Percentiles rank a stretch among this genome's conserved stretches.
phyloP scores from a whole-genome alignment of 495 filamentous ascomycete species.

The Penicillium flavigenum region DNA sequence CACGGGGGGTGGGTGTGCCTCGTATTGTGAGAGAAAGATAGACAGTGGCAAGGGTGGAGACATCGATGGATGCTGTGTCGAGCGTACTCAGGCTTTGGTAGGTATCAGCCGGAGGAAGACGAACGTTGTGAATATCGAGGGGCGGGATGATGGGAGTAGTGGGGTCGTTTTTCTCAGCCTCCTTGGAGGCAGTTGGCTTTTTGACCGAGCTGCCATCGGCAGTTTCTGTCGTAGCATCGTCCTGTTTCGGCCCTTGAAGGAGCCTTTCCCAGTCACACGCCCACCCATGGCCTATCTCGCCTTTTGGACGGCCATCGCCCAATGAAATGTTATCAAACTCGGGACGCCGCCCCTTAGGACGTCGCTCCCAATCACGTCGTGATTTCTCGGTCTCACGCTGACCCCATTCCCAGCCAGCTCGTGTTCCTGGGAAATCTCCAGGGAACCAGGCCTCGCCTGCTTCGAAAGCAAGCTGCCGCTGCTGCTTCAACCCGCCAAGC shows the following conservation, averaged over 20 bases:
- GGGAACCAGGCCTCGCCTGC: slow-evolving; percentile 81
- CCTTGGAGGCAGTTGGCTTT: slow-evolving; percentile 17
- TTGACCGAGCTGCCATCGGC: slow-evolving; percentile 9
- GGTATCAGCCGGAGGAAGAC: slow-evolving; percentile 24
- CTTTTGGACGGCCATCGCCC: slow-evolving; percentile 65
- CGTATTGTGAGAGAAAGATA: slow-evolving; percentile 57
- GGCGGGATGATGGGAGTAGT: slow-evolving; percentile 20
- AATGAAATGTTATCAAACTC: slow-evolving; percentile 77
- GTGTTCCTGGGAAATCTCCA: slow-evolving; percentile 79
- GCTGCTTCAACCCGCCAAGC: slow-evolving; percentile 80
- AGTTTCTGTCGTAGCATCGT: slow-evolving; percentile 6
- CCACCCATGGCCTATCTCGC: slow-evolving; percentile 82
- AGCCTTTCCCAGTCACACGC: slow-evolving; percentile 84
- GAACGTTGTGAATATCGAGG: slow-evolving; percentile 35
- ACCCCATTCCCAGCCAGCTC: slow-evolving; percentile 78
- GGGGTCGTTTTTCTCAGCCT: slow-evolving; percentile 1
- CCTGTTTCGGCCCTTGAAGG: slow-evolving; percentile 31
- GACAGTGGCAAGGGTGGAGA: slow-evolving; percentile 53
- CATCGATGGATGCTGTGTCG: slow-evolving; percentile 22
- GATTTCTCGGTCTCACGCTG: slow-evolving; percentile 59
- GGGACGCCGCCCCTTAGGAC: slow-evolving; percentile 77
- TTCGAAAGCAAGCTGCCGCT: slow-evolving; percentile 80
- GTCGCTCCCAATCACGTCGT: slow-evolving; percentile 68
- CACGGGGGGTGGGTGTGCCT: slow-evolving; percentile 60
- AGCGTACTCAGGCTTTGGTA: slow-evolving; percentile 24